These are phyloP conservation scores for Schizosaccharomyces versatilis DNA, from an alignment of 1,139 yeast genomes.

Conservation along the genomic window DNA sequence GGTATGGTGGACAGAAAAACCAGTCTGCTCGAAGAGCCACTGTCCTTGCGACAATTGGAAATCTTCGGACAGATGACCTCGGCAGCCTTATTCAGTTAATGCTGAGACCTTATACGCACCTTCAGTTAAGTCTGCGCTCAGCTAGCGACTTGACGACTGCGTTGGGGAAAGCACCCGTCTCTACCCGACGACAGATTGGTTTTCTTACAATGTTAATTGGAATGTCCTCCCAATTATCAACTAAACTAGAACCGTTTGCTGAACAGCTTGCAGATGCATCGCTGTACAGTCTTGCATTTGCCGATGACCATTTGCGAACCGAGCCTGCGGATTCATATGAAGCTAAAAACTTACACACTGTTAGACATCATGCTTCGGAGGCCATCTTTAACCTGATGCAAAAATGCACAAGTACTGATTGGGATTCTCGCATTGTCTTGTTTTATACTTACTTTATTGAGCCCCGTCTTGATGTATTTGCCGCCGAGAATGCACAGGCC, in stretches of 20 bases:
- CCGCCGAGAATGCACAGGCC: constrained; percentile 58
- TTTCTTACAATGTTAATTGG: constrained; percentile 48
- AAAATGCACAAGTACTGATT: constrained; percentile 22
- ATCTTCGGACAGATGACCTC: constrained; percentile 33
- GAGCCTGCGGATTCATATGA: constrained; percentile 5
- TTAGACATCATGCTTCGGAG: constrained; percentile 19
- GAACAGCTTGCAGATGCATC: constrained; percentile 37
- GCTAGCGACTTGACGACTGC: background rate
- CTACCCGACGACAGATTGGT: constrained; percentile 41
- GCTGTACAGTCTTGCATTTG: constrained; percentile 32
- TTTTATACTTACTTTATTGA: constrained; percentile 35
- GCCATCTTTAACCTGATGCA: constrained; percentile 17
- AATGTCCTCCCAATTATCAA: constrained; percentile 40
- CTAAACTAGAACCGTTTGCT: constrained; percentile 30
- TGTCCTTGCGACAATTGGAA: constrained; percentile 48
- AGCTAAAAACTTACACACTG: constrained; percentile 15
- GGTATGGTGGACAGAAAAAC: constrained; percentile 27
- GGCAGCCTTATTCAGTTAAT: constrained; percentile 41
- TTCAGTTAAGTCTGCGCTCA: background rate
- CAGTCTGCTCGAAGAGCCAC: constrained; percentile 58
- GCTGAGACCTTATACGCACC: constrained; percentile 21
- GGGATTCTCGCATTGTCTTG: constrained; percentile 33
- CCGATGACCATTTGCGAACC: constrained; percentile 24
- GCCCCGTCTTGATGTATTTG: constrained; percentile 48
- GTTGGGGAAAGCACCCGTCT: constrained; percentile 5